Evolutionary conservation across 306 rosid species (phyloP).

Genomic region (Begonia masoniana): DNA sequence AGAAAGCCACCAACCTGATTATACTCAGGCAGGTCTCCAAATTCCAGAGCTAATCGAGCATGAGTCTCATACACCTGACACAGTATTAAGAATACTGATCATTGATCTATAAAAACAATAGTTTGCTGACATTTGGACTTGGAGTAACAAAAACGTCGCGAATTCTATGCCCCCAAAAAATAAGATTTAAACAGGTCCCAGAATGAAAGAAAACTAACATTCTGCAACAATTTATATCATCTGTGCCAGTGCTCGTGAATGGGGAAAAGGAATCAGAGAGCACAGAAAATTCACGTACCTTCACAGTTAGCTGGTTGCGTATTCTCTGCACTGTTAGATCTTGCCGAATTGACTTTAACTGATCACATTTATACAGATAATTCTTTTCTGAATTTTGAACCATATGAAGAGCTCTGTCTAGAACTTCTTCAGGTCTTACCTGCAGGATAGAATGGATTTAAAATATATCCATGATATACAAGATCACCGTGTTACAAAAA

Average conservation of each 20-base stretch:
- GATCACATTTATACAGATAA: conserved; percentile 91
- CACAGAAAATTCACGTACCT: conserved; percentile 27
- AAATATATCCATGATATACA: background rate
- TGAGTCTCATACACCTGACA: conserved; percentile 92
- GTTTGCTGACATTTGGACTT: too few relatives aligned
- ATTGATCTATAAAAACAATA: too few relatives aligned
- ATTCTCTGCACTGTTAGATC: conserved; percentile 95
- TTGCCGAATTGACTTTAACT: conserved; percentile 95
- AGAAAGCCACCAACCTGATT: conserved; percentile 56
- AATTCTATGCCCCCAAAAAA: background rate
- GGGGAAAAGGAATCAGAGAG: too few relatives aligned
- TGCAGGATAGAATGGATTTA: conserved; percentile 18
- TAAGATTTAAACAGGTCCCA: background rate
- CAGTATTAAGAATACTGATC: too few relatives aligned
- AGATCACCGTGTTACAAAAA: too few relatives aligned
- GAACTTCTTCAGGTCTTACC: conserved; percentile 99
- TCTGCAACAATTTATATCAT: too few relatives aligned
- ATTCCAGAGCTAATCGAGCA: conserved; percentile 78
- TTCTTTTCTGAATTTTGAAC: conserved; percentile 81
- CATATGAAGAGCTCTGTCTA: conserved; percentile 75
- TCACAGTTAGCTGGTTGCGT: conserved; percentile 74
- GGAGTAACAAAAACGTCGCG: too few relatives aligned
- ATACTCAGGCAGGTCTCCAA: conserved; percentile 89
- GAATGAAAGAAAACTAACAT: too few relatives aligned
- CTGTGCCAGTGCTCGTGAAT: too few relatives aligned